Evolutionary conservation across 257 asterid genomes (phyloP).

Genomic region (Plectranthus barbatus): DNA sequence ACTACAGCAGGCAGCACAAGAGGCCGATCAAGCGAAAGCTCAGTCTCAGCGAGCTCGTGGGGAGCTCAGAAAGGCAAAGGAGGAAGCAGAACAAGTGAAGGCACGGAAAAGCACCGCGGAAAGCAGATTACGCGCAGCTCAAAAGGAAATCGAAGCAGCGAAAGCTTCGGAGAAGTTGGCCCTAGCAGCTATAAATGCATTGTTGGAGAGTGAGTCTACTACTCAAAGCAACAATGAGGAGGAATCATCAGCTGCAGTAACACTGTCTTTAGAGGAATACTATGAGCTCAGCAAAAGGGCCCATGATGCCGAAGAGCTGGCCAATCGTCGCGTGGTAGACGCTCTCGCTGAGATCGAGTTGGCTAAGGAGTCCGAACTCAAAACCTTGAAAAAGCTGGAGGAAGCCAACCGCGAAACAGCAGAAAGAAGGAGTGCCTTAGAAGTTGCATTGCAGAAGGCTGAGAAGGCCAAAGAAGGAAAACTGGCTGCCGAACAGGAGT

Average conservation of each 20-base stretch:
- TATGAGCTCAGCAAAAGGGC: constrained; percentile 83
- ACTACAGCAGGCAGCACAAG: constrained; percentile 63
- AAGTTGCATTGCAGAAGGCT: constrained; percentile 51
- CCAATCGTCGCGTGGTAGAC: constrained; percentile 50
- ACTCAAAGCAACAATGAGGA: constrained; percentile 27
- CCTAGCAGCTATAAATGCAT: constrained; percentile 66
- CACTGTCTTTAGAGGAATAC: constrained; percentile 70
- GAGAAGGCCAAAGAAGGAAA: constrained; percentile 79
- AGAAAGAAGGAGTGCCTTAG: constrained; percentile 46
- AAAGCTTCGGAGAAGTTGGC: constrained; percentile 86
- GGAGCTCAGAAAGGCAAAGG: constrained; percentile 55
- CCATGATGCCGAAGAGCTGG: constrained; percentile 83
- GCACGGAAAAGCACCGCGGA: constrained; percentile 53
- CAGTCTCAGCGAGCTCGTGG: constrained; percentile 45
- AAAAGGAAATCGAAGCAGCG: constrained; percentile 90
- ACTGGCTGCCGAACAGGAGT: constrained; percentile 71
- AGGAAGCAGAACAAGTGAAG: constrained; percentile 72
- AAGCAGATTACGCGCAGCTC: constrained; percentile 62
- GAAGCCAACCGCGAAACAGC: constrained; percentile 53
- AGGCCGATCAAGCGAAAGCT: constrained; percentile 54
- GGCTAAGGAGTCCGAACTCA: constrained; percentile 74
- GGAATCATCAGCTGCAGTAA: constrained; percentile 46
- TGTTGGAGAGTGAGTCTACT: constrained; percentile 69
- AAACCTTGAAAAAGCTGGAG: constrained; percentile 57
- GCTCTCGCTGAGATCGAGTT: constrained; percentile 67